Base-by-base conservation (phyloP, 768 basidiomycete genomes). In the Lactarius indigo region DNA sequence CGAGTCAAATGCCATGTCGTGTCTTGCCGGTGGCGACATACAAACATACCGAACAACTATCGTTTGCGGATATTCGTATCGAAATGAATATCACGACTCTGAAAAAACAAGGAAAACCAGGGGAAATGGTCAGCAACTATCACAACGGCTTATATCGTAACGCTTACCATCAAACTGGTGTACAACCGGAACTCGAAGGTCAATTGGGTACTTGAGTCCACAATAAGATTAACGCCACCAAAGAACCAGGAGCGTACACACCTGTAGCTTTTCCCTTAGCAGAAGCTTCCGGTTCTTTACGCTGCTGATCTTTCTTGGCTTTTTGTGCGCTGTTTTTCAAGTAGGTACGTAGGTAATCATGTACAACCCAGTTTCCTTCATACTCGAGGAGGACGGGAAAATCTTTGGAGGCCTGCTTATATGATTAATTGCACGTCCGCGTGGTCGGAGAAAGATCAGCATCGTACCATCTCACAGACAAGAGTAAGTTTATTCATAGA, bases 241-340 rank as follows among this genome's bases (percentile, higher is more conserved):
- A 37, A 37, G 9, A 37, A 12, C 35, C 35, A 37, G 35, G 35
- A 35, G 35, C 7, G 23, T n/a, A 57, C 20, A 10, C 35, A 57
- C 57, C 57, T 57, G n/a, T 57, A 37, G 17, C 35, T 57, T 57
- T 57, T 18, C 57, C 57, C 57, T 57, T 57, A n/a, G 31, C 56
- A 1, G 18, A 31, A 37, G 57, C 35, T 37, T 33, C 35, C 33
- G 13, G 31, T 5, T 57, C 57, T 33, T 37, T 57, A 37, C 23
- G 9, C 35, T 57, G 57, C 23, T 57, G 57, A 23, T 35, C 57
- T 37, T 57, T 57, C 57, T 57, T 57, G 35, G 57, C 57, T 31
- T 37, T 57, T 20, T 57, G 57, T 37, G 57, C 57, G 15, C 57
- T 57, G 33, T 57, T 57, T n/a, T 57, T 57, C 57, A 57, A 37